Evolutionary conservation across 768 basidiomycete genomes (phyloP).

Genomic region (Tricholoma flavovirens): DNA sequence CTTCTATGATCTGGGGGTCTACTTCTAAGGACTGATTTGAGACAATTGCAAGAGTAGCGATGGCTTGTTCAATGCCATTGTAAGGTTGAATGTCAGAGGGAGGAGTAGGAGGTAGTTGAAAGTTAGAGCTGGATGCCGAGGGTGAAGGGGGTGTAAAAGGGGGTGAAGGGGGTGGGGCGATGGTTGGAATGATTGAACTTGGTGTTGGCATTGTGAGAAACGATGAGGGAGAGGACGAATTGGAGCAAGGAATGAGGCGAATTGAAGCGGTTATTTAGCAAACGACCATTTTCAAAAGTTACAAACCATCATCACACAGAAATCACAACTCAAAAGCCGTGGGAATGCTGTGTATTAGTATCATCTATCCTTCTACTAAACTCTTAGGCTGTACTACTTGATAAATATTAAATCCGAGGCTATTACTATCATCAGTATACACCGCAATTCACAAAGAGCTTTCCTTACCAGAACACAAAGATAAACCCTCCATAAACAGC

Average conservation of each 20-base stretch:
- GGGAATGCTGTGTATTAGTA: constrained; percentile 27
- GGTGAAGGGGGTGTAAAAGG: constrained; percentile 13
- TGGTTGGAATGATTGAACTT: constrained; percentile 11
- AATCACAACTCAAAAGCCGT: constrained; percentile 20
- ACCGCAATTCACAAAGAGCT: not conserved
- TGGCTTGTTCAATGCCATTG: constrained; percentile 17
- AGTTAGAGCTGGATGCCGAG: constrained; percentile 12
- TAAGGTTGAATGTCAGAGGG: constrained; percentile 20
- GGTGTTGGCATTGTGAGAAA: constrained; percentile 6
- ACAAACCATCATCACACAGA: too few species aligned
- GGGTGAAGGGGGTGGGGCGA: constrained; percentile 10
- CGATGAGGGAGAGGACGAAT: constrained; percentile 9
- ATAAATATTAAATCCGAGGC: constrained; percentile 78
- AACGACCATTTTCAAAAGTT: constrained; percentile 13
- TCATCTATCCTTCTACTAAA: constrained; percentile 9
- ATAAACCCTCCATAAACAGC: constrained; percentile 71
- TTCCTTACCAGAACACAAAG: constrained; percentile 81
- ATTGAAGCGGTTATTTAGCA: constrained; percentile 15
- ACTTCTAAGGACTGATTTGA: constrained; percentile 37
- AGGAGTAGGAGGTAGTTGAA: constrained; percentile 14
- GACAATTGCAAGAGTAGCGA: constrained; percentile 5
- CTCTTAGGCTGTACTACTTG: constrained; percentile 38
- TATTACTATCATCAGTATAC: constrained; percentile 24
- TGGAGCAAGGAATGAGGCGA: too few species aligned
- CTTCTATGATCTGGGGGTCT: constrained; percentile 79